A percentile compares a stretch with the other conserved stretches of the same genome.
Conservation (phyloP, 768 basidiomycete species). For the Mycena filopes region DNA sequence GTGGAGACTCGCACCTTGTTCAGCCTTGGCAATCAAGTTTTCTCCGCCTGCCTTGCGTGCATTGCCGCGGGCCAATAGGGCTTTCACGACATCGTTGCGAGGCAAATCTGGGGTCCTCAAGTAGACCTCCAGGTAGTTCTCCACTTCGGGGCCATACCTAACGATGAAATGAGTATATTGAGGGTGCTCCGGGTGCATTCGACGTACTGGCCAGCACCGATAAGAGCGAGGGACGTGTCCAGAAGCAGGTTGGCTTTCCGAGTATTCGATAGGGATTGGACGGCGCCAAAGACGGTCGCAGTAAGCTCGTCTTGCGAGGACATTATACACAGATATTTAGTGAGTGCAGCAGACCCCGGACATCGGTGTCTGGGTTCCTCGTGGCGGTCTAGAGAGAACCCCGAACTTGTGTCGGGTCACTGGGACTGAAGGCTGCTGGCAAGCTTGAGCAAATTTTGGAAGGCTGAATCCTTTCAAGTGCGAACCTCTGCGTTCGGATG, state of each 20-base stretch:
- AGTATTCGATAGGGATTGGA: slow-evolving; percentile 55
- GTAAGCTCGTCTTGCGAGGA: slow-evolving; percentile 62
- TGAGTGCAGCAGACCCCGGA: neutral
- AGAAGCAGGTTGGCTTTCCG: slow-evolving; percentile 63
- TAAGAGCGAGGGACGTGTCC: slow-evolving; percentile 59
- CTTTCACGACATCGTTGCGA: slow-evolving; percentile 60
- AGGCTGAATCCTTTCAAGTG: too few relatives aligned
- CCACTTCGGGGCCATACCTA: slow-evolving; percentile 73
- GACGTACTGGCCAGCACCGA: slow-evolving; percentile 61
- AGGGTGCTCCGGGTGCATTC: slow-evolving; percentile 1
- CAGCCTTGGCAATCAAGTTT: slow-evolving; percentile 63
- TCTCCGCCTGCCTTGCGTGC: slow-evolving; percentile 68
- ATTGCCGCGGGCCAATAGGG: slow-evolving; percentile 67
- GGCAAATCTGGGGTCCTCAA: slow-evolving; percentile 68
- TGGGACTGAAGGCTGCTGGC: neutral
- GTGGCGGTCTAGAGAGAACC: neutral
- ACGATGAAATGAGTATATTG: slow-evolving; percentile 7
- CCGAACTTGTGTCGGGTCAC: neutral
- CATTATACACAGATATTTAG: slow-evolving; percentile 14
- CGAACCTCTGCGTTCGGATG: too few relatives aligned
- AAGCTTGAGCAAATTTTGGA: neutral
- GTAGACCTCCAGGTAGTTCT: slow-evolving; percentile 74
- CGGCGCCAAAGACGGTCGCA: slow-evolving; percentile 57
- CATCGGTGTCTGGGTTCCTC: neutral
- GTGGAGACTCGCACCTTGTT: slow-evolving; percentile 59